Evolutionary conservation across 768 basidiomycete species (phyloP), one percentile per base, ranked within the genome.

Genomic region (Boletus subcaerulescens): DNA sequence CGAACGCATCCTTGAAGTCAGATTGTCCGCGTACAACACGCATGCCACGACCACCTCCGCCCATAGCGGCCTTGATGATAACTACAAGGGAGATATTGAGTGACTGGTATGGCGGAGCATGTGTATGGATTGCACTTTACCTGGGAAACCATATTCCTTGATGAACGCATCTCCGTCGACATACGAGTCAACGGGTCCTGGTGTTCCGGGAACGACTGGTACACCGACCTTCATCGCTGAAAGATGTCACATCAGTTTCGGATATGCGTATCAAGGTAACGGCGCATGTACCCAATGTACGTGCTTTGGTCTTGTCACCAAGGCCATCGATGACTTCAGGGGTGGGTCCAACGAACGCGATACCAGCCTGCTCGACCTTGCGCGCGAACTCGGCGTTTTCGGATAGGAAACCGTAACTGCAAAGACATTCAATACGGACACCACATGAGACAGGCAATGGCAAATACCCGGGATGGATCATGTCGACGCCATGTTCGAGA

Each of bases 51-150:
- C 97, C 97, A 63, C 96, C 96, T 55, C 95, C 96, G 55, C 96
- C 96, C 91, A 97, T 95, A 10, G 96, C 96, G 38, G 97, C 97
- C 76, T 98, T 99, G 83, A 99, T 98, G 72, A 99, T 98, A 51
- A 99, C 93, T 87, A 33, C 69, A 31, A 71, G 26, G 45, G 64
- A 11, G 45, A 48, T 42, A 32, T 53, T 29, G 13, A 45, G 48
- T 17, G 63, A 45, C 33, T 41, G 22, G 49, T 47, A 53, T 14
- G 49, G 42, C 47, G 54, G 26, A 46, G 50, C 44, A 38, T 3
- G 31, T 24, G 26, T 31, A 11, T 32, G 26, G 45, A 47, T 29
- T 41, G 14, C n/a, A 46, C 29, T 68, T 75, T 59, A 87, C 89
- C 85, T 66, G 96, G 96, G 77, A 97, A 97, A 14, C 96, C 96